Evolutionary conservation across 2,329 filamentous ascomycete genomes (phyloP).

Genomic region (Exophiala sideris): DNA sequence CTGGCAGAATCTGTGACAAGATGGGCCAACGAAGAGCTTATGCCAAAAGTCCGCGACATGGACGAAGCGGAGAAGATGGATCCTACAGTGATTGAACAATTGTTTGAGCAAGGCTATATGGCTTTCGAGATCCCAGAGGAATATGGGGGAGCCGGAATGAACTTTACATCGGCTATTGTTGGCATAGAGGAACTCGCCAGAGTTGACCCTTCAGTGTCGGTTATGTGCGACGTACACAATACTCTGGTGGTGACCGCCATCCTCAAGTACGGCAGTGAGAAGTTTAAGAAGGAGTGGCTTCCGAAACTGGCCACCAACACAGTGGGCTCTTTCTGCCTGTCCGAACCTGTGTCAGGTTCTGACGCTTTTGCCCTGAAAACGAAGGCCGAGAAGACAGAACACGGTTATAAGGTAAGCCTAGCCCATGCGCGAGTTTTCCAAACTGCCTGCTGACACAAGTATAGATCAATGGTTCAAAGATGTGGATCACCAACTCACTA

Average conservation of each 20-base stretch:
- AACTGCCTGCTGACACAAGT: conserved; percentile 2
- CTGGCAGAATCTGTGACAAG: conserved; percentile 89
- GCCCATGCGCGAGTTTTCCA: background rate
- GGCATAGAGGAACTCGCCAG: conserved; percentile 95
- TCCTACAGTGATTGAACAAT: conserved; percentile 76
- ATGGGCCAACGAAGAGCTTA: conserved; percentile 83
- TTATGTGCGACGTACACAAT: conserved; percentile 96
- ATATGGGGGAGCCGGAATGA: conserved; percentile 95
- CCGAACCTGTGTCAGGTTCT: conserved; percentile 86
- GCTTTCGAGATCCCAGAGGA: conserved; percentile 96
- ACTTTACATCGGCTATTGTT: conserved; percentile 94
- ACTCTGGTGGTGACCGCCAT: conserved; percentile 94
- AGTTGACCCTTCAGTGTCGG: conserved; percentile 90
- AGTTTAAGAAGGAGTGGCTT: conserved; percentile 79
- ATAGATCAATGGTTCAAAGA: conserved; percentile 85
- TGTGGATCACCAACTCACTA: conserved; percentile 99
- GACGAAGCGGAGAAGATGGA: conserved; percentile 97
- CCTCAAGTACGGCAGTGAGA: conserved; percentile 74
- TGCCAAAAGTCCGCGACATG: conserved; percentile 93
- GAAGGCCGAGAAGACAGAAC: conserved; percentile 76
- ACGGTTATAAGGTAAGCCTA: conserved; percentile 59
- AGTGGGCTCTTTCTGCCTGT: conserved; percentile 87
- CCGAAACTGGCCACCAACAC: conserved; percentile 87
- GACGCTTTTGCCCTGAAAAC: conserved; percentile 95
- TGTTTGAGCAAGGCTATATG: conserved; percentile 98